Conservation (phyloP, 441 rosid genomes). For the Melastoma candidum region DNA sequence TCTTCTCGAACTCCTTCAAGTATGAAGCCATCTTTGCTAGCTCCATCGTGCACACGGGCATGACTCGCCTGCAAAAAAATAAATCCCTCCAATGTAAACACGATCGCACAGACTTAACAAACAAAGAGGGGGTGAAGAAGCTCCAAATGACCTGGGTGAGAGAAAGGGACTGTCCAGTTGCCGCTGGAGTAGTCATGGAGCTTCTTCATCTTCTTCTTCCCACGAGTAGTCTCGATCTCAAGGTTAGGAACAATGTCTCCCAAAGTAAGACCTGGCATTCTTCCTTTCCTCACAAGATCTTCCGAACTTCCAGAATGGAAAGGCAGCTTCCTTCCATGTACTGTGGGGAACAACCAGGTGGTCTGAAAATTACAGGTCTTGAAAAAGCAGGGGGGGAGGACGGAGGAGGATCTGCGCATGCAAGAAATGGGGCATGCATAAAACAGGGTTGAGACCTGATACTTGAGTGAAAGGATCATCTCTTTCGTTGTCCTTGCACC, state of each 20-base stretch:
- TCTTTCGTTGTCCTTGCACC: no score
- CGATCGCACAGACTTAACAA: not conserved
- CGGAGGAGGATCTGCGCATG: no score
- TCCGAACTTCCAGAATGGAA: no score
- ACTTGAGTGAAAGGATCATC: no score
- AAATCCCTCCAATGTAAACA: not conserved
- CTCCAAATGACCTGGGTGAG: constrained; percentile 45
- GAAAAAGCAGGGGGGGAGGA: no score
- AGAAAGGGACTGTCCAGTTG: constrained; percentile 71
- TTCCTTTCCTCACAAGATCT: not conserved
- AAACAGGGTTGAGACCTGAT: no score
- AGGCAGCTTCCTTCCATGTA: no score
- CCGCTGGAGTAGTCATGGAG: constrained; percentile 54
- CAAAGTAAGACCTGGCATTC: constrained; percentile 68
- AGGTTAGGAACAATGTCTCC: constrained; percentile 65
- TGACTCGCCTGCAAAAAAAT: constrained; percentile 45
- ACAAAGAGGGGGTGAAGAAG: not conserved
- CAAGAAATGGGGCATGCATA: no score
- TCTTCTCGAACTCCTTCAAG: constrained; percentile 36
- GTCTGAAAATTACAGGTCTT: no score
- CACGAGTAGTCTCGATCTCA: constrained; percentile 53
- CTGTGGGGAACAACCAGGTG: no score
- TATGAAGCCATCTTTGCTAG: constrained; percentile 56
- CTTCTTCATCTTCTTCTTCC: constrained; percentile 52
- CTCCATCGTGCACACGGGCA: constrained; percentile 79